Conservation (phyloP, 306 rosid species). For the Begonia peltatifolia region DNA sequence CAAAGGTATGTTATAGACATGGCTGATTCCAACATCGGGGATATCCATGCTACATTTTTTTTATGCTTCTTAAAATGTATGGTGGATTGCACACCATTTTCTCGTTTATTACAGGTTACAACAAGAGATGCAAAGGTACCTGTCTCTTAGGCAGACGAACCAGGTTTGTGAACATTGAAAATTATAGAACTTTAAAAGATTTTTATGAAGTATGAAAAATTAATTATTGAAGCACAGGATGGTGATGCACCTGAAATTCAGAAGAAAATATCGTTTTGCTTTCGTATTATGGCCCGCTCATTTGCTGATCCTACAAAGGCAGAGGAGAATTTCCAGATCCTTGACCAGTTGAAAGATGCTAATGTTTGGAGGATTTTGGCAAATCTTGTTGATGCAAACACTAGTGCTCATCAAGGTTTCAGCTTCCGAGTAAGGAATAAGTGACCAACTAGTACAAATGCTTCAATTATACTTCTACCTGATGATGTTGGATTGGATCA, state of each 20-base stretch:
- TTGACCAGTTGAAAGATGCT: constrained; percentile 86
- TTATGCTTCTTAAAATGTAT: constrained; percentile 6
- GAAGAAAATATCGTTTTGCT: constrained; percentile 57
- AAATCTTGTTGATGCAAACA: constrained; percentile 72
- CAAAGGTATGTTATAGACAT: constrained; percentile 46
- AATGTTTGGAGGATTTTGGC: constrained; percentile 90
- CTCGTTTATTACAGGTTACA: constrained; percentile 63
- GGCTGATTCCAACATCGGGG: constrained; percentile 14
- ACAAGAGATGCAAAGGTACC: constrained; percentile 93
- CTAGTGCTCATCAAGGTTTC: constrained; percentile 57
- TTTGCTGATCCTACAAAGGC: constrained; percentile 76
- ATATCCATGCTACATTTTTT: constrained; percentile 11
- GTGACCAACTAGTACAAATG: constrained; percentile 1
- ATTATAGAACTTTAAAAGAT: constrained; percentile 1
- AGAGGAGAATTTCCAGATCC: constrained; percentile 72
- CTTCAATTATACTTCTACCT: no score
- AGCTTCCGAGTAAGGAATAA: constrained; percentile 41
- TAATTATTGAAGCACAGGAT: constrained; percentile 57
- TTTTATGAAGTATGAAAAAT: constrained; percentile 13
- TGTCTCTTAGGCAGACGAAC: constrained; percentile 54
- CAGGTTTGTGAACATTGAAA: constrained; percentile 49
- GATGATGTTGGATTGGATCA: no score
- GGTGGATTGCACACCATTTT: constrained; percentile 21
- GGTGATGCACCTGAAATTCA: constrained; percentile 71
- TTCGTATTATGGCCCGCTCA: constrained; percentile 76